phyloP scores from a whole-genome alignment of 805 yeast species.

The Zygotorulaspora sp. region DNA sequence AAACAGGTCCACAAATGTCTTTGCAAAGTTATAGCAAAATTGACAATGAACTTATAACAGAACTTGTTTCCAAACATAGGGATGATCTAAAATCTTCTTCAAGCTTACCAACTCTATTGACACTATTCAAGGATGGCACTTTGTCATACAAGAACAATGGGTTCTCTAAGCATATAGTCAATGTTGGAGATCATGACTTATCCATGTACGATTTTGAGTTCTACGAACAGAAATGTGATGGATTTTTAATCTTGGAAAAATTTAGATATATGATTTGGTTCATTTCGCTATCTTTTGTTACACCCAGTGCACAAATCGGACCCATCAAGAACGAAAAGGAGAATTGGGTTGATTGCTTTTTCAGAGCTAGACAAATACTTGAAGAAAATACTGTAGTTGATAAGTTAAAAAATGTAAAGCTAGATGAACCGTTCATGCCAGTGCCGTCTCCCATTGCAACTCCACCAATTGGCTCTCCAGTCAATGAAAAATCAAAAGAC shows the following conservation, averaged over 20 bases:
- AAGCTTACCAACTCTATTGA: constrained; percentile 16
- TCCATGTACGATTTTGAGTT: constrained; percentile 81
- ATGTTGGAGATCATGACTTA: constrained; percentile 43
- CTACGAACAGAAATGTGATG: constrained; percentile 52
- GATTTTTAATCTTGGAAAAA: constrained; percentile 62
- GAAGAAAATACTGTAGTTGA: constrained; percentile 25
- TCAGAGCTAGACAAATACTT: constrained; percentile 58
- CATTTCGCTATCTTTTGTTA: constrained; percentile 44
- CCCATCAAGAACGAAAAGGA: constrained; percentile 45
- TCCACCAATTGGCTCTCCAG: not conserved
- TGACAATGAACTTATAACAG: constrained; percentile 26
- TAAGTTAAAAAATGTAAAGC: constrained; percentile 10
- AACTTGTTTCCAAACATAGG: constrained; percentile 19
- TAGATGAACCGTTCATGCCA: constrained; percentile 9
- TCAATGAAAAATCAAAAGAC: not conserved
- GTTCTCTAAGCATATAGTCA: constrained; percentile 19
- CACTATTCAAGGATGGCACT: constrained; percentile 22
- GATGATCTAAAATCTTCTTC: constrained; percentile 9
- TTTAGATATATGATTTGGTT: constrained; percentile 53
- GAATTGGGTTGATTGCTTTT: constrained; percentile 67
- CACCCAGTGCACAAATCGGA: constrained; percentile 27
- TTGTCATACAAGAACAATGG: constrained; percentile 15
- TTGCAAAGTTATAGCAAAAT: constrained; percentile 22
- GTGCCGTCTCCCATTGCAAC: constrained; percentile 6
- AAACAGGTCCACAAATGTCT: constrained; percentile 27